Conservation (phyloP, 257 asterid genomes). For the Cruciata laevipes region DNA sequence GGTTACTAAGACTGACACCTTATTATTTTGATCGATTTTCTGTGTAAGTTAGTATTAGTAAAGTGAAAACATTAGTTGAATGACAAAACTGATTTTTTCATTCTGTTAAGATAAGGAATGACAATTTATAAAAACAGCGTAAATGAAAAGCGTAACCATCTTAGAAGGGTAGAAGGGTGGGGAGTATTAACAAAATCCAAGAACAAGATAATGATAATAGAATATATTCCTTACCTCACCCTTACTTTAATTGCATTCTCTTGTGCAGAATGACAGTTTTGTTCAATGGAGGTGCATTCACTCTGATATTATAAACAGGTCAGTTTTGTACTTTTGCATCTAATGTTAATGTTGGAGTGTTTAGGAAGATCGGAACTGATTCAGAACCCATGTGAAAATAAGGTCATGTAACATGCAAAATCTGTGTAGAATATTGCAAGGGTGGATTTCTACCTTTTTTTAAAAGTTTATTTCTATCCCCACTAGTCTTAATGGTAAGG, state of each 20-base stretch:
- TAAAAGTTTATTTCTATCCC: background rate
- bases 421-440: conserved; percentile 42
- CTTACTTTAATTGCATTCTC: conserved; percentile 6
- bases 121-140: no score
- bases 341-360: conserved; percentile 8
- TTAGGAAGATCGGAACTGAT: conserved; percentile 9
- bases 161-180: background rate
- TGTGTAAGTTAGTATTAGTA: no score
- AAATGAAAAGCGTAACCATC: no score
- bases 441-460: conserved; percentile 14
- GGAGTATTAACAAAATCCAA: background rate
- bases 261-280: conserved; percentile 4
- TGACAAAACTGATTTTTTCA: no score
- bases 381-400: conserved; percentile 56
- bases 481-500: conserved; percentile 18
- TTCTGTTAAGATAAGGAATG: no score
- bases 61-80: no score
- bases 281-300: conserved; percentile 11
- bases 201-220: conserved; percentile 12
- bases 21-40: no score
- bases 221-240: conserved; percentile 33
- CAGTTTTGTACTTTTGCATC: conserved; percentile 8
- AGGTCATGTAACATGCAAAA: conserved; percentile 43
- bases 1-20: background rate
- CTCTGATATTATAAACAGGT: conserved; percentile 13